Evolutionary conservation across 768 basidiomycete species (phyloP), one percentile per base, ranked within the genome.

Genomic region (Lentinus tigrinus): DNA sequence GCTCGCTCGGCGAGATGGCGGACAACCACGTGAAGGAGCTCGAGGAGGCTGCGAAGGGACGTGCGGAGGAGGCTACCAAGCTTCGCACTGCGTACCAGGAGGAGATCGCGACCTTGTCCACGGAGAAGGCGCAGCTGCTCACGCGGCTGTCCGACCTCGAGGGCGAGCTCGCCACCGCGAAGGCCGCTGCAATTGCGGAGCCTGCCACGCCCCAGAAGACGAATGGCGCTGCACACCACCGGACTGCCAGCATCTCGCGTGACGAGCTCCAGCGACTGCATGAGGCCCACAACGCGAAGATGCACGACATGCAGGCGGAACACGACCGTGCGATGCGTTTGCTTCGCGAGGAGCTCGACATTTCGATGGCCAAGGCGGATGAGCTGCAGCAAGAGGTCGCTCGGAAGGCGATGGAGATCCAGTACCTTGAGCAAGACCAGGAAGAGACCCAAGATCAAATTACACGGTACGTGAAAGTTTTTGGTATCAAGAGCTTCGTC

Each of bases 221-320:
- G 59, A 89, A 87, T 59, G 85, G 84, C 14, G 73, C 69, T 1
- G 66, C 71, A 21, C 69, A 73, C 40, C 71, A 77, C 47, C 74
- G 78, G 1, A 73, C 78, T 9, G 62, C 70, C 23, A 80, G 77
- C 16, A 83, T 91, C 8, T 82, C 89, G 36, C 87, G 85, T 64
- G 91, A 91, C 62, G 91, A 94, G 55, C 73, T 95, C 39, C 84
- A 85, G 69, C 82, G 79, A 66, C 73, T 91, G 67, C 89, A 94
- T 62, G 88, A 91, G 70, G 93, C 93, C 5, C 93, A 95, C 70
- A 90, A 89, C 69, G 77, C 88, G 61, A 93, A 88, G 75, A 69
- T 95, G 63, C 75, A 85, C 51, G 91, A 93, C 72, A 62, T 93
- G 54, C 78, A 88, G 68, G 85, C 85, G 16, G 82, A 81, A 21